These are phyloP conservation scores for Metschnikowia colocasiae DNA, from an alignment of 805 yeast species.

Conservation along the genomic window DNA sequence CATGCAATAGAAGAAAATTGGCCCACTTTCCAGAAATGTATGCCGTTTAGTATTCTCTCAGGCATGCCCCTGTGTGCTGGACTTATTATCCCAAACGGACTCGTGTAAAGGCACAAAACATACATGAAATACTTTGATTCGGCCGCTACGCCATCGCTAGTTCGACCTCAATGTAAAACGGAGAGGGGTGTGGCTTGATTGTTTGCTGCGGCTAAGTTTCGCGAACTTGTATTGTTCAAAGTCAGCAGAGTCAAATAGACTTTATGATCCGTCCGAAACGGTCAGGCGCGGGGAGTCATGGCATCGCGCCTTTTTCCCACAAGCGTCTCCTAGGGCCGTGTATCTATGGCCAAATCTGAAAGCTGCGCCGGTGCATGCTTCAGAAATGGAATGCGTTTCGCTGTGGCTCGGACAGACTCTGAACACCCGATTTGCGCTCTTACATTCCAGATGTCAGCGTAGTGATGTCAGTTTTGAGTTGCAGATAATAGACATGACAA, in stretches of 20 bases:
- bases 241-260: background rate
- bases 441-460: no score
- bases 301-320: constrained; percentile 1
- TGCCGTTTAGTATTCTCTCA: background rate
- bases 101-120: no score
- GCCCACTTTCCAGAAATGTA: background rate
- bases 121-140: background rate
- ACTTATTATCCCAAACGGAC: no score
- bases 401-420: background rate
- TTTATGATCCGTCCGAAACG: background rate
- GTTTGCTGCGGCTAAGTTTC: background rate
- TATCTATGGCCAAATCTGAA: background rate
- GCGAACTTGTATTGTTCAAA: background rate
- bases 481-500: no score
- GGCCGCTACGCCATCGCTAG: background rate
- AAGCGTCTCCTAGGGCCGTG: background rate
- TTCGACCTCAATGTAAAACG: background rate
- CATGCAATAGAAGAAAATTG: background rate
- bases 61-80: background rate
- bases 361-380: background rate
- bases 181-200: background rate
- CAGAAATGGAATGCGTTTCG: background rate
- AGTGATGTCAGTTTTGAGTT: background rate
- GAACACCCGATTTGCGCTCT: background rate
- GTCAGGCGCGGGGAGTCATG: background rate